Evolutionary conservation across 257 asterid genomes (phyloP), one percentile per base, ranked within the genome.

Genomic region (Linderniella brevidens): DNA sequence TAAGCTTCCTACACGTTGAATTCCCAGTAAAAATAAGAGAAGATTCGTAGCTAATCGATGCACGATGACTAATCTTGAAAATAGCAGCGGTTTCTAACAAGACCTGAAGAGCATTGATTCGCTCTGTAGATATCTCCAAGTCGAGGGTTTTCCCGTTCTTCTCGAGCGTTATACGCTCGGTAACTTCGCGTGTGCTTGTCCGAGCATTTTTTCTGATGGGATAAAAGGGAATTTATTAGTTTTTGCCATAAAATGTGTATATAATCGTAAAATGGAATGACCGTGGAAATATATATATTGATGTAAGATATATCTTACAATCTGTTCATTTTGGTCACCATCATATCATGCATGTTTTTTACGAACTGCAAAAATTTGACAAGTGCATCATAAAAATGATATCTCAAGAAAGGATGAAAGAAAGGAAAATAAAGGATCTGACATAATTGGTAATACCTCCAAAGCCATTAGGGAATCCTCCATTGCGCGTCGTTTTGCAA

Each of bases 401-500:
- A 17, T 49, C 57, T 60, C 46, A 50, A 11, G 15, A 39, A 4
- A 39, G 43, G 9, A 39, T 39, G 15, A 39, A 11, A 39, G 43
- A 11, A 2, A 10, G 15, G 18, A 12, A 15, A 9, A 44, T 44
- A 9, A n/a, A 44, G 10, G 18, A 44, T 10, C 3, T 44, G 17
- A 13, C 11, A n/a, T 44, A 11, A 44, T 12, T 16, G 1, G 17
- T 16, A 18, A 38, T 69, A 82, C 97, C 93, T 87, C 90, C 56
- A 87, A 65, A 52, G 95, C 90, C 84, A 68, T 80, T 17, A 76
- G 67, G n/a, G 92, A 70, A 65, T 87, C 95, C 67, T 72, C 95
- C 82, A 74, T 73, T n/a, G 92, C 97, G 3, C 95, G 93, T 54
- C 65, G 81, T 69, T 80, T 87, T 43, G 97, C 95, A 59, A 66